These are phyloP conservation scores for Boletus hoseneyae DNA, from an alignment of 1,284 basidiomycete species.

Conservation along the genomic window DNA sequence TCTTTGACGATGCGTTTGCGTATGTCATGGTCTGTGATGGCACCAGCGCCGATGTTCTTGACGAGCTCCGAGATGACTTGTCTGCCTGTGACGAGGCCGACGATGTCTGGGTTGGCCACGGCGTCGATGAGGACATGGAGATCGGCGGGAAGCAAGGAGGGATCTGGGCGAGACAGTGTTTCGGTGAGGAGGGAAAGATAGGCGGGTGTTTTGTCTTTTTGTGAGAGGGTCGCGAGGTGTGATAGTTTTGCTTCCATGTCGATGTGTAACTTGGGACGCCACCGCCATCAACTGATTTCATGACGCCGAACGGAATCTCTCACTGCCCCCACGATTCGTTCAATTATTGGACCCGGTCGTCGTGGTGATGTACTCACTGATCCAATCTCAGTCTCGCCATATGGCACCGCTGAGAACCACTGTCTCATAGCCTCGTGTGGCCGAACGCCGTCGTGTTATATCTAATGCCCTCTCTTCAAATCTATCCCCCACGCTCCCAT, in stretches of 20 bases:
- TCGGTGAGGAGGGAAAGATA: constrained; percentile 61
- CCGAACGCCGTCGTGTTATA: constrained; percentile 14
- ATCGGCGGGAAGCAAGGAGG: constrained; percentile 45
- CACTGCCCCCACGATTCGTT: no score
- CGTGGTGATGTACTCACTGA: constrained; percentile 31
- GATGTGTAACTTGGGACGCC: neutral
- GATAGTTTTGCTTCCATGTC: constrained; percentile 64
- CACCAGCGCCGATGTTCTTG: constrained; percentile 54
- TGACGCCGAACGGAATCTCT: no score
- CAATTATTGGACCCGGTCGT: constrained; percentile 28
- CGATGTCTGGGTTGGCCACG: constrained; percentile 74
- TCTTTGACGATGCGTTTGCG: constrained; percentile 72
- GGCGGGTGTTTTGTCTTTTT: constrained; percentile 81
- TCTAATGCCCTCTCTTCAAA: neutral
- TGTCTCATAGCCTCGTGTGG: constrained; percentile 18
- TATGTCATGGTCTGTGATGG: constrained; percentile 52
- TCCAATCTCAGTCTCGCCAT: no score
- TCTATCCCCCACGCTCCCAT: no score
- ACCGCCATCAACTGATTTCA: no score
- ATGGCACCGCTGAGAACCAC: no score
- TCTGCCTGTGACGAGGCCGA: constrained; percentile 80
- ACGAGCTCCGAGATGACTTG: constrained; percentile 83
- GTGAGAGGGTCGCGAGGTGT: constrained; percentile 59
- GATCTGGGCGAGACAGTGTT: constrained; percentile 51
- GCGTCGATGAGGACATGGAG: constrained; percentile 68